Conservation (phyloP, 352 stramenopile genomes). For the Lagenidium sp. region DNA sequence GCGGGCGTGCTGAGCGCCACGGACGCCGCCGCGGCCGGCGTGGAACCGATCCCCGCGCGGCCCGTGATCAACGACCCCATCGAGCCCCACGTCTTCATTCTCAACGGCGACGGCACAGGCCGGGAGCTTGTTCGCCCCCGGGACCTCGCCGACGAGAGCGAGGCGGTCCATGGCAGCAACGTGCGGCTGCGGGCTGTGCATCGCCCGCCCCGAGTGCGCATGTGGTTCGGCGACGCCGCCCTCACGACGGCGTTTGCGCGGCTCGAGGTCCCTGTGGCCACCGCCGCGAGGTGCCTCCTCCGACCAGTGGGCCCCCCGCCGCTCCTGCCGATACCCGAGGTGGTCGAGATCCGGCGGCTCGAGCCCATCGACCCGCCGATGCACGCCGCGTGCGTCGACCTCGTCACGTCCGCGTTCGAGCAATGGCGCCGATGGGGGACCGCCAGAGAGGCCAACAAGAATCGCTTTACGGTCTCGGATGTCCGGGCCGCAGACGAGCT, state of each 20-base stretch:
- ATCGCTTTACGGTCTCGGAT: slow-evolving; percentile 58
- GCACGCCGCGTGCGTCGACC: slow-evolving; percentile 15
- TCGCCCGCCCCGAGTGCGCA: neutral
- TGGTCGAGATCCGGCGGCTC: slow-evolving; percentile 38
- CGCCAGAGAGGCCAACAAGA: slow-evolving; percentile 44
- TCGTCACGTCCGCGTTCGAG: slow-evolving; percentile 27
- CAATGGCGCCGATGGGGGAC: slow-evolving; percentile 42
- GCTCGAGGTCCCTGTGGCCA: slow-evolving; percentile 30
- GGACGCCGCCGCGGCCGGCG: slow-evolving; percentile 36
- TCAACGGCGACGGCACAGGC: slow-evolving; percentile 68
- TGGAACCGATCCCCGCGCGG: slow-evolving; percentile 37
- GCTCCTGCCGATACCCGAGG: slow-evolving; percentile 25
- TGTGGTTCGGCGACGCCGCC: slow-evolving; percentile 33
- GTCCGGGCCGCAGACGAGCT: slow-evolving; percentile 37
- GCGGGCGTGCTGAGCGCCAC: slow-evolving; percentile 45
- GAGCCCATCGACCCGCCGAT: slow-evolving; percentile 28
- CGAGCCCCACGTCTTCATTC: slow-evolving; percentile 53
- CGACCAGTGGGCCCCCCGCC: slow-evolving; percentile 7
- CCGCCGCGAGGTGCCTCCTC: slow-evolving; percentile 30
- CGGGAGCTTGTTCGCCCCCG: slow-evolving; percentile 41
- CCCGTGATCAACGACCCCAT: slow-evolving; percentile 74
- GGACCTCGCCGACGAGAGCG: slow-evolving; percentile 22
- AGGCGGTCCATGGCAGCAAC: slow-evolving; percentile 18
- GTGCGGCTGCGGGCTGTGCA: slow-evolving; percentile 1
- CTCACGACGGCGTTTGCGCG: slow-evolving; percentile 22